phyloP scores from a whole-genome alignment of 495 filamentous ascomycete species.

The Daldinia bambusicola region DNA sequence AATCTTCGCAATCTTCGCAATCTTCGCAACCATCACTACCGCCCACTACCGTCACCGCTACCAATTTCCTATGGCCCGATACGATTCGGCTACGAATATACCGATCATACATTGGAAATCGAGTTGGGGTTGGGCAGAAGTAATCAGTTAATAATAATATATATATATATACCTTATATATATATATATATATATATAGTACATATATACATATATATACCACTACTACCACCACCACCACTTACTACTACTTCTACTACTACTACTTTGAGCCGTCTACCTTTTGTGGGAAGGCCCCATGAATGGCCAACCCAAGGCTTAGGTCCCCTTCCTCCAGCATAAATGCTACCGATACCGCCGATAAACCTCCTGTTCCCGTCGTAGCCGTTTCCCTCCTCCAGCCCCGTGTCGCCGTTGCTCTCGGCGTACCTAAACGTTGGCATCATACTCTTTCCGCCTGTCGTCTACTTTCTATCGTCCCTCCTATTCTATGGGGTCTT shows the following conservation, averaged over 20 bases:
- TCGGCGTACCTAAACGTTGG: conserved; percentile 60
- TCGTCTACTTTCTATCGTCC: conserved; percentile 56
- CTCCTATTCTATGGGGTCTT: conserved; percentile 57
- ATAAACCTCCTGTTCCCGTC: conserved; percentile 36
- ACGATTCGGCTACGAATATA: conserved; percentile 23
- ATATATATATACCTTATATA: no score
- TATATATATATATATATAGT: no score
- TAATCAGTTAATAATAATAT: conserved; percentile 20
- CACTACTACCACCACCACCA: no score
- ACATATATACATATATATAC: no score
- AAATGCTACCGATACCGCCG: conserved; percentile 21
- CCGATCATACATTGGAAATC: conserved; percentile 4
- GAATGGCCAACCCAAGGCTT: conserved; percentile 40
- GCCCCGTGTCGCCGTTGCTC: conserved; percentile 61
- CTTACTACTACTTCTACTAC: not conserved
- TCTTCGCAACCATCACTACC: not conserved
- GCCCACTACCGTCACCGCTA: not conserved
- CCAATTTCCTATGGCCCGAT: conserved; percentile 32
- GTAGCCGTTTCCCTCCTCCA: conserved; percentile 60
- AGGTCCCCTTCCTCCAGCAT: conserved; percentile 14
- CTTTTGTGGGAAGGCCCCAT: conserved; percentile 25
- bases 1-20: no score
- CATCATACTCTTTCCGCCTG: conserved; percentile 58
- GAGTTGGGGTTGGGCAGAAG: conserved; percentile 15
- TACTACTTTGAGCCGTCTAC: conserved; percentile 5